A percentile compares a stretch with the other conserved stretches of the same genome.
phyloP scores from a whole-genome alignment of 2,329 filamentous ascomycete genomes.

The Pestalotiopsis fici region DNA sequence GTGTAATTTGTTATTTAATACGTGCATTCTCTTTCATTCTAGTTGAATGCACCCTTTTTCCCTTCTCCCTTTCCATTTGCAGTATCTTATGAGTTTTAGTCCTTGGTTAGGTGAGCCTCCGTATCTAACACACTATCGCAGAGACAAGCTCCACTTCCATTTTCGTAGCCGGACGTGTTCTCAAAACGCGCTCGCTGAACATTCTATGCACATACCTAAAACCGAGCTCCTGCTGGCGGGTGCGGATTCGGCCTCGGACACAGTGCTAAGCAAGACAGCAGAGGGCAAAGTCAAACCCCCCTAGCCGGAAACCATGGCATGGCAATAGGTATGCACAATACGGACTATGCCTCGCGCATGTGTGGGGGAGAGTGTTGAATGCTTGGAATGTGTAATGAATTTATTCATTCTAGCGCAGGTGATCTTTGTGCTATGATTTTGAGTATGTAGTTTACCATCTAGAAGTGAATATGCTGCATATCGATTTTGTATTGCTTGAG shows the following conservation, averaged over 20 bases:
- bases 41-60: background rate
- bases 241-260: slow-evolving; percentile 1
- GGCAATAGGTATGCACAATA: background rate
- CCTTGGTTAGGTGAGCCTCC: background rate
- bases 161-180: background rate
- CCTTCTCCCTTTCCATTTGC: background rate
- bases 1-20: background rate
- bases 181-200: background rate
- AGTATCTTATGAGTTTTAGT: background rate
- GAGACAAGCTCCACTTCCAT: background rate
- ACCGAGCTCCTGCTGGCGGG: background rate
- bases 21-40: background rate
- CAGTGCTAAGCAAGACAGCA: background rate
- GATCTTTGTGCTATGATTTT: too few relatives aligned
- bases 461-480: too few relatives aligned
- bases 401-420: background rate
- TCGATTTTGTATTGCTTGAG: too few relatives aligned
- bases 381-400: background rate
- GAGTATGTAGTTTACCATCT: too few relatives aligned
- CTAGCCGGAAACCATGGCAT: background rate
- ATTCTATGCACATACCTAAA: background rate
- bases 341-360: background rate
- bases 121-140: background rate
- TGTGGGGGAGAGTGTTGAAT: background rate
- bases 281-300: background rate